These are phyloP conservation scores for Fusarium proliferatum DNA, from an alignment of 2,329 filamentous ascomycete genomes.

Conservation along the genomic window DNA sequence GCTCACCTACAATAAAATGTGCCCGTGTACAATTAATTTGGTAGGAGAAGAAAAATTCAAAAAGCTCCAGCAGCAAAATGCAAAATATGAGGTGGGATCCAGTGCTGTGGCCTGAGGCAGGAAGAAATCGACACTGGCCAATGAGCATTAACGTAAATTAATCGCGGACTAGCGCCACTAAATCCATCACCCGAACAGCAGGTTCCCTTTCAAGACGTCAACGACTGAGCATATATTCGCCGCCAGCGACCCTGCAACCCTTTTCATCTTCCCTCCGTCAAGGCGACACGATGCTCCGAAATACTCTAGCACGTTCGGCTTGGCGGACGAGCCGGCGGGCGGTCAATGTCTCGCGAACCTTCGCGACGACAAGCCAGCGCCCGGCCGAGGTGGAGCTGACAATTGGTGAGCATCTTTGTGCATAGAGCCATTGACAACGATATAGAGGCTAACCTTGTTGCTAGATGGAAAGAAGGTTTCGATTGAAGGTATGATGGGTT, in stretches of 20 bases:
- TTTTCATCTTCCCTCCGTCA: conserved; percentile 59
- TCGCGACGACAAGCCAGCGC: conserved; percentile 82
- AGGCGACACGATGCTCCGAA: conserved; percentile 76
- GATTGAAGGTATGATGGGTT: conserved; percentile 80
- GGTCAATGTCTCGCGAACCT: conserved; percentile 76
- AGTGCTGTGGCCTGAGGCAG: conserved; percentile 53
- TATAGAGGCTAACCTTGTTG: conserved; percentile 47
- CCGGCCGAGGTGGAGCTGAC: conserved; percentile 96
- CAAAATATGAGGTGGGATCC: conserved; percentile 20
- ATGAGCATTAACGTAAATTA: conserved; percentile 59
- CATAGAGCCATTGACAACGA: conserved; percentile 46
- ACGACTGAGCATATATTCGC: conserved; percentile 54
- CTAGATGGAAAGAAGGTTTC: conserved; percentile 97
- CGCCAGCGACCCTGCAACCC: conserved; percentile 51
- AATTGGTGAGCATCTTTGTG: conserved; percentile 70
- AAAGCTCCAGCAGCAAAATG: conserved; percentile 37
- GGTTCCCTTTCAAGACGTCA: conserved; percentile 54
- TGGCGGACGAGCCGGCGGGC: conserved; percentile 71
- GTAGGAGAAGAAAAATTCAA: conserved; percentile 51
- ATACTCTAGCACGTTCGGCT: conserved; percentile 74
- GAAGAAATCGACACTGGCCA: conserved; percentile 46
- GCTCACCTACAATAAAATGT: conserved; percentile 79
- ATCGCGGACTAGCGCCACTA: conserved; percentile 56
- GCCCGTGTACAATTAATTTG: conserved; percentile 72
- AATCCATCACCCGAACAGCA: conserved; percentile 53